Evolutionary conservation across 345 rosid species (phyloP), one percentile per base, ranked within the genome.

Genomic region (Salix suchowensis): DNA sequence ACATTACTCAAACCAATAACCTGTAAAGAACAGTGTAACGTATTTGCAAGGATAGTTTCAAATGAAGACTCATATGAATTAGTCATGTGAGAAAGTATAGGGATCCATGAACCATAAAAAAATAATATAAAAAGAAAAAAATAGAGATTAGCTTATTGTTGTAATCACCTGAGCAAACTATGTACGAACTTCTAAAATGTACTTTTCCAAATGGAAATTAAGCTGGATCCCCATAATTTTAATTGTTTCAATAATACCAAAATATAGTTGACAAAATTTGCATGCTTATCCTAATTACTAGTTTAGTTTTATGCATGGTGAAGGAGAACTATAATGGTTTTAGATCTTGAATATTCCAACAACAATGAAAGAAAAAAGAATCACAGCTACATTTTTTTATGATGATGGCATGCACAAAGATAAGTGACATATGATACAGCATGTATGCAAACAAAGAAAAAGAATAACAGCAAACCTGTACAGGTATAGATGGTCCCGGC

Each of bases 401-500:
- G 46, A 24, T 65, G 7, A 75, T 44, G 18, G 37, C 32, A 42
- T 15, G 58, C 19, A 58, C 23, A 66, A 40, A 64, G 50, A 28
- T 2, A 42, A 68, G 24, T 34, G 1, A 42, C 46, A 14, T 32
- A 24, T 8, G 64, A 52, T 48, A 55, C 39, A 19, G 44, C n/a
- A 69, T 15, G 21, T n/a, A 68, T 0, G 58, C 28, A 30, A n/a
- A 42, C 37, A 40, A 67, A 6, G 39, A 58, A n/a, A n/a, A 23
- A n/a, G 62, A 58, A 9, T 58, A 58, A 58, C 28, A 23, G 82
- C 85, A 71, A 84, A 96, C 99, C 97, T 92, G 99, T 30, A 90
- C 91, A 48, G 98, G 97, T 37, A 91, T 88, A 70, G 99, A 96
- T 16, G 99, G 99, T 78, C 99, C 99, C 91, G 81, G 97, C 99